Evolutionary conservation across 345 rosid genomes (phyloP).

Genomic region (Triadica sebifera): DNA sequence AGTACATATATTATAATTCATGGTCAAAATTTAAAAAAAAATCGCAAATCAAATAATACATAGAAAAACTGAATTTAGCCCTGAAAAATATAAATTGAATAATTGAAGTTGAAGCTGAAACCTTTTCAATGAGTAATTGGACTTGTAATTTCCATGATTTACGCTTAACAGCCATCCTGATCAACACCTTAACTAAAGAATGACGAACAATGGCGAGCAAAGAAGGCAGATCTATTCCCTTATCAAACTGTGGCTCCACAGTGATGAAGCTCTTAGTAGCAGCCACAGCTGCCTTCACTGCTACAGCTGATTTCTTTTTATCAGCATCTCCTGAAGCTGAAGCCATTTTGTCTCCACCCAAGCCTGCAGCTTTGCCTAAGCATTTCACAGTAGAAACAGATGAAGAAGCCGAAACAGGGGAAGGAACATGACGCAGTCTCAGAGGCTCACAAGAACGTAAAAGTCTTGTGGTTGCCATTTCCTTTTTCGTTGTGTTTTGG

Average conservation of each 20-base stretch:
- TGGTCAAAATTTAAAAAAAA: background rate
- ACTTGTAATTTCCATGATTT: constrained; percentile 31
- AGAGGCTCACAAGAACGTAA: constrained; percentile 23
- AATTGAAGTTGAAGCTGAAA: background rate
- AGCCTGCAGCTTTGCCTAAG: constrained; percentile 9
- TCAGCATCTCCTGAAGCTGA: constrained; percentile 10
- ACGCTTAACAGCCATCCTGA: constrained; percentile 22
- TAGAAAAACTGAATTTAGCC: background rate
- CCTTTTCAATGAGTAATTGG: constrained; percentile 39
- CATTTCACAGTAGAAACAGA: constrained; percentile 21
- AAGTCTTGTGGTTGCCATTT: constrained; percentile 44
- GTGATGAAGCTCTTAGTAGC: constrained; percentile 20
- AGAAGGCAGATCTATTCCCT: constrained; percentile 20
- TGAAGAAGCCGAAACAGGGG: constrained; percentile 23
- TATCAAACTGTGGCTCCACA: constrained; percentile 23
- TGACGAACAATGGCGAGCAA: constrained; percentile 13
- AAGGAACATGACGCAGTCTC: background rate
- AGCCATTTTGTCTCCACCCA: constrained; percentile 20
- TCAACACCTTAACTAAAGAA: constrained; percentile 20
- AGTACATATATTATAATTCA: background rate
- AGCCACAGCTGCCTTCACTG: constrained; percentile 23
- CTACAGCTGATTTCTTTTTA: constrained; percentile 30
- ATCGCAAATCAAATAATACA: too few species aligned
- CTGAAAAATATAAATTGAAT: background rate
- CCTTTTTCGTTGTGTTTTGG: background rate